phyloP scores from a whole-genome alignment of 352 stramenopile species.

The Phytophthora uliginosa region DNA sequence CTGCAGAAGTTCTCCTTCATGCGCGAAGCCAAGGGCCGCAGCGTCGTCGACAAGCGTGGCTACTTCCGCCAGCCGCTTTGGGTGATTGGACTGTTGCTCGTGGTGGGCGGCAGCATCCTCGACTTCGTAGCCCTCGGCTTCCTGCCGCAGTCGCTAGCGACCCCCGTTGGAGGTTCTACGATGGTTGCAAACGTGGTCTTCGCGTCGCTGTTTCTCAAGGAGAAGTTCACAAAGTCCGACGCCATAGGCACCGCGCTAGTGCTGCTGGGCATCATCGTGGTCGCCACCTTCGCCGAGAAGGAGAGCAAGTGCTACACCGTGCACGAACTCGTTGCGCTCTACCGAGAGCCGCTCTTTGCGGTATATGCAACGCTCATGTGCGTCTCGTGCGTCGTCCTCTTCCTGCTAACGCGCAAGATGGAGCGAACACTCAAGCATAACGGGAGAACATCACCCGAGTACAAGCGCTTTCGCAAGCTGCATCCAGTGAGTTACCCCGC shows the following conservation, averaged over 20 bases:
- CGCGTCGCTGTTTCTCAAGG: slow-evolving; percentile 81
- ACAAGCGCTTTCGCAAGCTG: slow-evolving; percentile 64
- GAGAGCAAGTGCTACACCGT: slow-evolving; percentile 83
- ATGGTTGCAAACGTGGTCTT: slow-evolving; percentile 91
- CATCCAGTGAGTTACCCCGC: slow-evolving; percentile 81
- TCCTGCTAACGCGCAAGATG: slow-evolving; percentile 52
- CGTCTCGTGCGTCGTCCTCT: slow-evolving; percentile 48
- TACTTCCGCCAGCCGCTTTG: slow-evolving; percentile 84
- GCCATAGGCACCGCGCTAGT: slow-evolving; percentile 76
- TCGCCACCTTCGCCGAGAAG: slow-evolving; percentile 85
- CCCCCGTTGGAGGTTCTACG: slow-evolving; percentile 79
- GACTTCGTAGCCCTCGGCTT: slow-evolving; percentile 88
- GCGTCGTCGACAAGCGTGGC: slow-evolving; percentile 63
- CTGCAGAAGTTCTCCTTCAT: slow-evolving; percentile 93
- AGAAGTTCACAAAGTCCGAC: slow-evolving; percentile 76
- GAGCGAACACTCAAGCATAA: slow-evolving; percentile 49
- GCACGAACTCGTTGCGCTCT: slow-evolving; percentile 75
- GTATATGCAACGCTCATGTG: slow-evolving; percentile 73
- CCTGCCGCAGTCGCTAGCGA: slow-evolving; percentile 83
- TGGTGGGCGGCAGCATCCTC: slow-evolving; percentile 74
- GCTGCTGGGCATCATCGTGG: slow-evolving; percentile 77
- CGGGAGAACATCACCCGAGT: slow-evolving; percentile 53
- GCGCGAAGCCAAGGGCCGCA: slow-evolving; percentile 72
- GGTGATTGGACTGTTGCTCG: slow-evolving; percentile 80
- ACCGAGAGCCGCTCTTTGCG: slow-evolving; percentile 68